phyloP scores from a whole-genome alignment of 2,329 filamentous ascomycete species.

The Cladorrhinum sp. region DNA sequence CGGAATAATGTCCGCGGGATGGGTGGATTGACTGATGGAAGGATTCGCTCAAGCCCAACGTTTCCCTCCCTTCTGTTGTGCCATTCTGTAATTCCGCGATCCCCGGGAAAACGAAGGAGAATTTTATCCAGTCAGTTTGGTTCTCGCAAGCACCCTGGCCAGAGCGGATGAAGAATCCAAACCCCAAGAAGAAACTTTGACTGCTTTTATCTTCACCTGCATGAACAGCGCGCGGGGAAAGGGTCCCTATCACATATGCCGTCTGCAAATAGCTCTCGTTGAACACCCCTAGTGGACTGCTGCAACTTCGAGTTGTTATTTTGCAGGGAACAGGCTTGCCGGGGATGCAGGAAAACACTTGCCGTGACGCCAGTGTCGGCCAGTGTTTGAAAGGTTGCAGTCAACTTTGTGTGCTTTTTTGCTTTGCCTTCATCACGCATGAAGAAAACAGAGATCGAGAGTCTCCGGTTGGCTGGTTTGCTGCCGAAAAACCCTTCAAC shows the following conservation, averaged over 20 bases:
- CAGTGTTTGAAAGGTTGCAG: not conserved
- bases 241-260: not conserved
- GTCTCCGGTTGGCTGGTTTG: too few relatives aligned
- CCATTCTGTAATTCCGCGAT: not conserved
- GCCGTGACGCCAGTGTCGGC: not conserved
- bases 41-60: not conserved
- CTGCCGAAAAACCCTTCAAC: not conserved
- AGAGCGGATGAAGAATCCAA: too few relatives aligned
- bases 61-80: not conserved
- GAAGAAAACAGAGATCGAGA: not conserved
- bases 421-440: not conserved
- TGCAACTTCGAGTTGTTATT: not conserved
- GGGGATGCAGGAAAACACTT: constrained; percentile 12
- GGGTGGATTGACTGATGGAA: too few relatives aligned
- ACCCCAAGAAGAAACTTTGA: too few relatives aligned
- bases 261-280: not conserved
- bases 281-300: too few relatives aligned
- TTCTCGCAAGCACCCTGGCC: too few relatives aligned
- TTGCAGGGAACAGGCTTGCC: not conserved
- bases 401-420: not conserved
- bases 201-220: too few relatives aligned
- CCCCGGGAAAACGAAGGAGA: not conserved
- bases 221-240: not conserved
- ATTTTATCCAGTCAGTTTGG: not conserved
- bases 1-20: not conserved